These are phyloP conservation scores for Leccinum sublutescens DNA, from an alignment of 768 basidiomycete genomes.

Conservation along the genomic window DNA sequence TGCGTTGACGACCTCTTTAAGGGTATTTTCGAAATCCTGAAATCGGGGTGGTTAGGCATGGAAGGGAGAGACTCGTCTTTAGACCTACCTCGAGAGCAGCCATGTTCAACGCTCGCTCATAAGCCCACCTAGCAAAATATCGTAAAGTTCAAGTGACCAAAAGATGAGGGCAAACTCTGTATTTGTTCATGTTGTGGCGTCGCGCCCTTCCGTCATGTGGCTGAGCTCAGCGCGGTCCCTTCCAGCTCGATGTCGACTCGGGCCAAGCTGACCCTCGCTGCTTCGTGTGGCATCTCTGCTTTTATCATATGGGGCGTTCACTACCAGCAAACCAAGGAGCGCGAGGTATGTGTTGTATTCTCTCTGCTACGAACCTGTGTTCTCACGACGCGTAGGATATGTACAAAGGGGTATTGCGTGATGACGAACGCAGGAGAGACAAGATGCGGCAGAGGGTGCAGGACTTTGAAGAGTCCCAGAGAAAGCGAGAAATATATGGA, in stretches of 20 bases:
- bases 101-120: slow-evolving; percentile 36
- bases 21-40: slow-evolving; percentile 76
- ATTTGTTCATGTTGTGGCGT: slow-evolving; percentile 42
- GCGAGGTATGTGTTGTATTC: slow-evolving; percentile 50
- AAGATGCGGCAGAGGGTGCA: slow-evolving; percentile 69
- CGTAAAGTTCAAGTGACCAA: slow-evolving; percentile 11
- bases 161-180: slow-evolving; percentile 19
- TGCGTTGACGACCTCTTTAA: slow-evolving; percentile 79
- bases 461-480: slow-evolving; percentile 57
- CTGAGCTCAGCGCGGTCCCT: slow-evolving; percentile 4
- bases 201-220: slow-evolving; percentile 11
- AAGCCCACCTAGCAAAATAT: slow-evolving; percentile 11
- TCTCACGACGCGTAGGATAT: slow-evolving; percentile 57
- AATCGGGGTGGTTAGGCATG: slow-evolving; percentile 8
- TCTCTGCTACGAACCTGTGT: background rate
- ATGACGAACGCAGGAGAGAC: slow-evolving; percentile 76
- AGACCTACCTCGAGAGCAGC: slow-evolving; percentile 40
- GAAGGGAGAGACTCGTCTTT: background rate
- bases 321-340: slow-evolving; percentile 79
- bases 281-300: slow-evolving; percentile 59
- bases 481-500: slow-evolving; percentile 68
- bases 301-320: slow-evolving; percentile 89
- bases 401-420: slow-evolving; percentile 87
- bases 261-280: slow-evolving; percentile 74
- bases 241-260: slow-evolving; percentile 52